phyloP scores from a whole-genome alignment of 169 alveolate species.

The Prorocentrum cordatum region DNA sequence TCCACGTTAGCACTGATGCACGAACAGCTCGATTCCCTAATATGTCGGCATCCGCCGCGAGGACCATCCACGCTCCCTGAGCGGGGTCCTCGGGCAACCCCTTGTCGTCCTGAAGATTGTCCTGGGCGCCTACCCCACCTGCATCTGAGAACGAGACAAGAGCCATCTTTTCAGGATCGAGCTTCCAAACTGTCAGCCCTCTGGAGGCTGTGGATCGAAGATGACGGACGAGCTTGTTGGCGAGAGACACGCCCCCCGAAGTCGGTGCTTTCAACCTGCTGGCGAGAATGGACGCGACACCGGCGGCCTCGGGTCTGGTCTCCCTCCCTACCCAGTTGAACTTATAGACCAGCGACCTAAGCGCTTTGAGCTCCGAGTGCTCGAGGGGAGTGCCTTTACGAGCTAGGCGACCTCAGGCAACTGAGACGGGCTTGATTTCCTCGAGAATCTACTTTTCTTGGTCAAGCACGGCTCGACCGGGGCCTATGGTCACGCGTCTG shows the following conservation, averaged over 20 bases:
- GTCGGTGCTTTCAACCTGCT: neutral
- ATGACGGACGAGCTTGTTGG: neutral
- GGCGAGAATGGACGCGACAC: neutral
- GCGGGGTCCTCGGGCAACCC: neutral
- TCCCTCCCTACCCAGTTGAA: slow-evolving; percentile 3
- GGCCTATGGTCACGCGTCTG: neutral
- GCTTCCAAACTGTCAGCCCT: neutral
- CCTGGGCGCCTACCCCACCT: neutral
- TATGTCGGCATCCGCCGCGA: neutral
- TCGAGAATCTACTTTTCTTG: neutral
- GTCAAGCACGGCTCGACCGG: neutral
- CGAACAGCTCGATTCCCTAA: neutral
- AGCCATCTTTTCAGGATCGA: neutral
- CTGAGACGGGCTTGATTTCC: neutral
- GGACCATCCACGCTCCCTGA: slow-evolving; percentile 13
- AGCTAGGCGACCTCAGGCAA: neutral
- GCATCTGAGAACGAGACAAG: neutral
- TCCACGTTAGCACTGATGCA: neutral
- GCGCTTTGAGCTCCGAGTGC: neutral
- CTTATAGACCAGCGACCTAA: neutral
- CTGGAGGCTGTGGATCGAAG: neutral
- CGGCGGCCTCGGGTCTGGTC: neutral
- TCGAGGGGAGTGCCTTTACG: neutral
- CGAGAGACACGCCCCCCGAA: neutral
- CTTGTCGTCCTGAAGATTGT: neutral